Percentiles rank a stretch among this genome's conserved stretches.
Conservation (phyloP, 306 rosid genomes). For the Cicer judaicum region DNA sequence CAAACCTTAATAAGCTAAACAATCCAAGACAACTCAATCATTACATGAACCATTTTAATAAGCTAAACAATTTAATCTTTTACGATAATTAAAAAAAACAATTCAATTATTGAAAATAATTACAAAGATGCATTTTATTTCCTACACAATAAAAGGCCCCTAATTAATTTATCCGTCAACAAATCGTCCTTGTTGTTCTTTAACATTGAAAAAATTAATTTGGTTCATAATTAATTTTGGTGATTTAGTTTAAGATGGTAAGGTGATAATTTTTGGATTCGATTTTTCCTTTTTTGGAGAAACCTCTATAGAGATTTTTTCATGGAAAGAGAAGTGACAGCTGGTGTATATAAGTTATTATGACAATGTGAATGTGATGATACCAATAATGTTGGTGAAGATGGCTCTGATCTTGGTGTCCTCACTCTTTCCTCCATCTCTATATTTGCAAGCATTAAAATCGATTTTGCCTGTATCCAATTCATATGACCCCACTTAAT, state of each 20-base stretch:
- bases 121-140: too few species aligned
- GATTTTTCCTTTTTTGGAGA: conserved; percentile 75
- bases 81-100: too few species aligned
- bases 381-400: conserved; percentile 41
- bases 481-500: conserved; percentile 10
- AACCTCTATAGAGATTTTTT: conserved; percentile 73
- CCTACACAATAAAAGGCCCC: too few species aligned
- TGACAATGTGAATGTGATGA: conserved; percentile 27
- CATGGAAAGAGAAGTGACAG: conserved; percentile 59
- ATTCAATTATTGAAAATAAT: too few species aligned
- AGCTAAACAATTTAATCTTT: too few species aligned
- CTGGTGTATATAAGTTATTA: conserved; percentile 40
- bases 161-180: too few species aligned
- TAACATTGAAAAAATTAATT: too few species aligned
- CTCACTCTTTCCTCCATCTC: conserved; percentile 55
- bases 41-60: too few species aligned
- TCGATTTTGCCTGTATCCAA: conserved; percentile 52
- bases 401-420: conserved; percentile 42
- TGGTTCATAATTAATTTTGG: background rate
- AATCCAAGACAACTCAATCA: too few species aligned
- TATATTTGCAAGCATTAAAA: conserved; percentile 53
- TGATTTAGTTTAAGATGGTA: background rate
- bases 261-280: conserved; percentile 59
- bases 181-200: too few species aligned
- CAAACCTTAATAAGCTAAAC: too few species aligned